Base-by-base conservation (phyloP, 106 monocot genomes). In the Vanilla planifolia region DNA sequence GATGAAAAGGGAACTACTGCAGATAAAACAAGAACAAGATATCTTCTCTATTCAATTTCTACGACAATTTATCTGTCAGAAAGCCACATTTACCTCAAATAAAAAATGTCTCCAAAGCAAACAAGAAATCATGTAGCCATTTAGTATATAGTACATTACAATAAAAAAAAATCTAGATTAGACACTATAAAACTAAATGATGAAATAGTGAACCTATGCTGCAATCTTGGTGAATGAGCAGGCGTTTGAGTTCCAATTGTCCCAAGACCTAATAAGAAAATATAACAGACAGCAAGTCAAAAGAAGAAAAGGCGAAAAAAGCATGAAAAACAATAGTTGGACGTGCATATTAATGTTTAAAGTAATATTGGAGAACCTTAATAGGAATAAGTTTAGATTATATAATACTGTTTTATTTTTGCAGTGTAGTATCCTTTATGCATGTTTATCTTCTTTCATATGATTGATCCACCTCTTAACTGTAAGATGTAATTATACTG, bases 211-310 rank as follows among this genome's bases (percentile, higher is more conserved):
- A 66, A 89, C 88, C 79, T 80, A 51, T 60, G 26, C 6, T 61
- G 56, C 47, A 67, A 36, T 39, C 37, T 73, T 41, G 90, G 90
- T 34, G 90, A 82, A 47, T 67, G 85, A 65, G 71, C 60, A 72
- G 82, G 90, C 19, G 90, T 85, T 63, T 68, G 63, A 47, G 69
- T 72, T 29, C 76, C 71, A 34, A 91, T 60, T 67, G 82, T 79
- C 44, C 90, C 90, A 66, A 91, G 82, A 67, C 90, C 90, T 91
- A 61, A 41, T 19, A 52, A 43, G 15, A 67, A 67, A 8, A 64
- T 24, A 17, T 33, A 21, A 28, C 27, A 9, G 19, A 57, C 57
- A 57, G 19, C 17, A 57, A 35, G 20, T 57, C 35, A 57, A 34
- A 57, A 56, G 53, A 32, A 29, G 24, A 53, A 11, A 32, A 22